Evolutionary conservation across 176 grass and related monocot species (phyloP), one percentile per base, ranked within the genome.

Genomic region (Carex myosuroides): DNA sequence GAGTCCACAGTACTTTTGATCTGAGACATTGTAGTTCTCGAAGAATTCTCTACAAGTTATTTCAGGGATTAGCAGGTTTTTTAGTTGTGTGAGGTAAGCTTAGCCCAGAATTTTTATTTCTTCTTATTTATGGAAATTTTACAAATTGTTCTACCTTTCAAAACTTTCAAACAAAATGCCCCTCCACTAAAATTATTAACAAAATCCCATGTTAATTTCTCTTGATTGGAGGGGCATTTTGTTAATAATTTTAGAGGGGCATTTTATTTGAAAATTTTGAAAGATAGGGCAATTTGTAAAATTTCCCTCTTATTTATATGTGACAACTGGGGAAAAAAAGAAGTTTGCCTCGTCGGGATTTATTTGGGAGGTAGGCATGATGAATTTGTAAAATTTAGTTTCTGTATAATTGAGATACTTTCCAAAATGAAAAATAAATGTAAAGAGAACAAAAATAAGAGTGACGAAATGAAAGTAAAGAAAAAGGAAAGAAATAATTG

Each of bases 401-500:
- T 17, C 8, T 44, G 6, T 71, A 71, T 71, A 21, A 70, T 56
- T 56, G 24, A 3, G 20, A 77, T 56, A 6, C 6, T 29, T 75
- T 77, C 72, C 72, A 56, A 30, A 76, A 74, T 26, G 9, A 50
- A 52, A 11, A 73, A 24, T 26, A 2, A 3, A 21, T 30, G 71
- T 52, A 54, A 26, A 22, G 5, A 74, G 70, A 21, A 74, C 44
- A 52, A 74, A 46, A 50, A 73, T 8, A 21, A 74, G 39, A 52
- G 20, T 52, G 4, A 12, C 18, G 4, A 24, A 68, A 35, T 80
- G 81, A 87, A 17, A 82, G 64, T 74, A 85, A 83, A 89, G 87
- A 88, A 89, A 83, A 41, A n/a, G 13, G 17, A 62, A 46, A 81
- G 29, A 61, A 54, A 64, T 20, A 21, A 1, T 13, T 42, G 41